These are phyloP conservation scores for Arxiozyma slooffiae DNA, from an alignment of 1,139 yeast genomes.

Conservation along the genomic window DNA sequence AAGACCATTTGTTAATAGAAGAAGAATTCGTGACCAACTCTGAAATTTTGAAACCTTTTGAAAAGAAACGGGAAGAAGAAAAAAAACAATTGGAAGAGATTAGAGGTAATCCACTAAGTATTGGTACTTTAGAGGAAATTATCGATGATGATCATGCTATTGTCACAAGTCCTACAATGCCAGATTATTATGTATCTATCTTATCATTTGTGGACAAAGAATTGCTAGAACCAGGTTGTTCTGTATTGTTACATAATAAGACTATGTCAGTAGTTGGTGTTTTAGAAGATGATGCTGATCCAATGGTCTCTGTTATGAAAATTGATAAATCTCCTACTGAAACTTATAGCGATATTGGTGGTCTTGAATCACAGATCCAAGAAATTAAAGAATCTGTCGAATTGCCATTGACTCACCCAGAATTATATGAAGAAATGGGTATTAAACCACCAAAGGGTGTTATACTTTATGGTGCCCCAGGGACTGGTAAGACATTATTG, in stretches of 20 bases:
- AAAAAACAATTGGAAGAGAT: slow-evolving; percentile 89
- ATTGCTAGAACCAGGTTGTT: slow-evolving; percentile 93
- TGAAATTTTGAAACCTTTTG: slow-evolving; percentile 91
- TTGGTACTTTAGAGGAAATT: slow-evolving; percentile 93
- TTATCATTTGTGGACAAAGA: slow-evolving; percentile 98
- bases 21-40: slow-evolving; percentile 95
- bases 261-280: slow-evolving; percentile 93
- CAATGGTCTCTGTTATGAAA: slow-evolving; percentile 96
- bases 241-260: slow-evolving; percentile 90
- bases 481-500: slow-evolving; percentile 93
- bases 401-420: slow-evolving; percentile 94
- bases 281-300: slow-evolving; percentile 92
- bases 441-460: slow-evolving; percentile 99
- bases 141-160: slow-evolving; percentile 98
- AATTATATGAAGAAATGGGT: slow-evolving; percentile 97
- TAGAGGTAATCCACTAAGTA: slow-evolving; percentile 94
- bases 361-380: slow-evolving; percentile 89
- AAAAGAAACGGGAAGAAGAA: slow-evolving; percentile 93
- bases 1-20: slow-evolving; percentile 87
- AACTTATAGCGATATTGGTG: slow-evolving; percentile 95
- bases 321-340: slow-evolving; percentile 96
- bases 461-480: slow-evolving; percentile 96
- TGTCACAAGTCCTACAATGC: slow-evolving; percentile 91
- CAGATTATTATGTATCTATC: slow-evolving; percentile 92
- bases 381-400: slow-evolving; percentile 98